Evolutionary conservation across 257 asterid species (phyloP).

Genomic region (Solanum habrochaites): DNA sequence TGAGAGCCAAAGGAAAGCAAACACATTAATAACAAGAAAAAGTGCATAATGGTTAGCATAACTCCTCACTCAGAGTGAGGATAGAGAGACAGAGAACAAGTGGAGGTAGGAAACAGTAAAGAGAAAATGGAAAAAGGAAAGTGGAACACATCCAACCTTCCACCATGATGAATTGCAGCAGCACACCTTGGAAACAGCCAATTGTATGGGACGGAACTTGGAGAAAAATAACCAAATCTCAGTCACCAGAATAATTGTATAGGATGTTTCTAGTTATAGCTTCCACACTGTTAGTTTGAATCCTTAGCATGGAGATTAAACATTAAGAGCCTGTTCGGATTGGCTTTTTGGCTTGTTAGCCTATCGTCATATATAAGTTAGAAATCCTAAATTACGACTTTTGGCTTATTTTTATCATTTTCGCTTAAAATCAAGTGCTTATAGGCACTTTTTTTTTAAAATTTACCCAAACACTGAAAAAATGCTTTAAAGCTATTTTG

Average conservation of each 20-base stretch:
- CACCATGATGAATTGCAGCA: constrained; percentile 92
- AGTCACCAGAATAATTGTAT: not conserved
- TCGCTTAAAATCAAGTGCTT: not conserved
- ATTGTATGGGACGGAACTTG: constrained; percentile 61
- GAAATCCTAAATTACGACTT: not conserved
- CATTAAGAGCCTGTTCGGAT: not conserved
- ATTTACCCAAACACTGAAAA: not conserved
- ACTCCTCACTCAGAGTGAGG: not conserved
- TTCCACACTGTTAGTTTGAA: not conserved
- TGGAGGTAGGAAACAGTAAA: not conserved
- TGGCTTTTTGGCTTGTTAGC: not conserved
- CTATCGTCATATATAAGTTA: not conserved
- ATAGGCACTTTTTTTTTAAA: not conserved
- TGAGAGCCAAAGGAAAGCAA: constrained; percentile 1
- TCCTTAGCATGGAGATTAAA: not conserved
- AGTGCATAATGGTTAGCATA: not conserved
- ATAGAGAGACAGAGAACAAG: not conserved
- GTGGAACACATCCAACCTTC: constrained; percentile 48
- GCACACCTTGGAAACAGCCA: constrained; percentile 86
- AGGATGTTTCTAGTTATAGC: not conserved
- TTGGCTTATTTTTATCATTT: not conserved
- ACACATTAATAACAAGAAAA: not conserved
- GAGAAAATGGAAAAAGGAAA: not conserved
- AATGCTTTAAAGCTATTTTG: not conserved
- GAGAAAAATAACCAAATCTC: constrained; percentile 1